Conservation (phyloP, 2,329 filamentous ascomycete genomes). For the Xylariaceae sp. region DNA sequence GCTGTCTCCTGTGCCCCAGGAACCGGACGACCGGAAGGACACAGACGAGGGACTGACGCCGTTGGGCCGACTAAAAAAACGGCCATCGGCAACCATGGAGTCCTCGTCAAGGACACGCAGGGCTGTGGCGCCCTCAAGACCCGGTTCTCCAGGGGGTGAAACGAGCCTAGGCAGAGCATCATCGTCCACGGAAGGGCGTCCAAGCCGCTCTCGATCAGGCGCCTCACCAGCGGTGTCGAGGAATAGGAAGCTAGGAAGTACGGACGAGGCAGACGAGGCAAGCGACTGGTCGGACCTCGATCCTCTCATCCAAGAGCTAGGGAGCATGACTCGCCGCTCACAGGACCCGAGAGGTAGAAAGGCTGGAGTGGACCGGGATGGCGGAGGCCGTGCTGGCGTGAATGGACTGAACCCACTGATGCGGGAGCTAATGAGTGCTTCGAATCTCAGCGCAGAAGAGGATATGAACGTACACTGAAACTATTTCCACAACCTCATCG, state of each 20-base stretch:
- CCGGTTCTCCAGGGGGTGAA: neutral
- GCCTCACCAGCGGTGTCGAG: neutral
- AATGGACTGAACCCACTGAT: slow-evolving; percentile 14
- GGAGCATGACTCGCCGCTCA: slow-evolving; percentile 8
- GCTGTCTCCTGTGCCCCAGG: slow-evolving; percentile 4
- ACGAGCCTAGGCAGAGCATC: neutral
- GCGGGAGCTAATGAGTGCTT: slow-evolving; percentile 16
- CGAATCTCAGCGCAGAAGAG: slow-evolving; percentile 8
- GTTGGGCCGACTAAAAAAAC: too few species aligned
- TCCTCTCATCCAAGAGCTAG: slow-evolving; percentile 11
- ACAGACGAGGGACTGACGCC: neutral
- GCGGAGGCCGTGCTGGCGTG: neutral
- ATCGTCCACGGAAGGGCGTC: neutral
- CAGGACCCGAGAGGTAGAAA: slow-evolving; percentile 1
- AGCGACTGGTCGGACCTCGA: slow-evolving; percentile 10
- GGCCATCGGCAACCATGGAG: too few species aligned
- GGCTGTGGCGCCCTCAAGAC: neutral
- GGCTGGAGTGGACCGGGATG: neutral
- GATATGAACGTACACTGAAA: slow-evolving; percentile 1
- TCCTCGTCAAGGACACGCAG: too few species aligned
- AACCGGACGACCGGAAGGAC: slow-evolving; percentile 1
- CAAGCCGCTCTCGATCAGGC: neutral
- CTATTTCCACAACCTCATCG: too few species aligned
- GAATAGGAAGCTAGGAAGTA: neutral
- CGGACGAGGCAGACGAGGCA: neutral